Conservation (phyloP, 2,329 filamentous ascomycete species). For the Aspergillus calidoustus region DNA sequence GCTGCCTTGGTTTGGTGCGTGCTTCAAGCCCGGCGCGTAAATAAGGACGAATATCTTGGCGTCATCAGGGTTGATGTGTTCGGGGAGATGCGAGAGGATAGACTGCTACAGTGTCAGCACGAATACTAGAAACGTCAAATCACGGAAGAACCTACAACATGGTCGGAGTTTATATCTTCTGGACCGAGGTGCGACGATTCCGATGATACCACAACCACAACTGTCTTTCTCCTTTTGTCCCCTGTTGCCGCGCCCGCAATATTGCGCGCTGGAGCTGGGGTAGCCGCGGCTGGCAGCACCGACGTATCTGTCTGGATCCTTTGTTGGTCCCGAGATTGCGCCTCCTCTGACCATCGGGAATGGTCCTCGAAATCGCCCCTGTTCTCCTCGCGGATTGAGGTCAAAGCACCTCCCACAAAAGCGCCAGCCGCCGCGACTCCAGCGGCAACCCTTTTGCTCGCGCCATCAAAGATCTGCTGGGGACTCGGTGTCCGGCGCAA, state of each 20-base stretch:
- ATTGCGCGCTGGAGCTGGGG: constrained; percentile 37
- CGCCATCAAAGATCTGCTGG: constrained; percentile 84
- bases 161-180: constrained; percentile 67
- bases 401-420: constrained; percentile 79
- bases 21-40: constrained; percentile 80
- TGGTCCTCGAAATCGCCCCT: constrained; percentile 81
- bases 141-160: constrained; percentile 68
- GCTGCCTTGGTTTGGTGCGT: constrained; percentile 48
- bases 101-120: constrained; percentile 57
- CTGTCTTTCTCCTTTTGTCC: constrained; percentile 68
- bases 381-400: constrained; percentile 83
- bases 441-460: constrained; percentile 78
- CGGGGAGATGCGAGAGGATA: constrained; percentile 85
- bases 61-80: constrained; percentile 71
- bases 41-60: constrained; percentile 86
- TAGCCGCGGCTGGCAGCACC: constrained; percentile 34
- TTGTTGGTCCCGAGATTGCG: constrained; percentile 63
- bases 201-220: constrained; percentile 88
- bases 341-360: constrained; percentile 91
- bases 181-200: constrained; percentile 66
- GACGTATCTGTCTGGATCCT: constrained; percentile 32
- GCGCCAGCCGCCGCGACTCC: constrained; percentile 83
- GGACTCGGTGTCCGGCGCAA: constrained; percentile 82
- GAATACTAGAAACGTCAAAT: background rate
- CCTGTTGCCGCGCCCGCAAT: constrained; percentile 35